Evolutionary conservation across 345 rosid species (phyloP).

Genomic region (Turritis glabra): DNA sequence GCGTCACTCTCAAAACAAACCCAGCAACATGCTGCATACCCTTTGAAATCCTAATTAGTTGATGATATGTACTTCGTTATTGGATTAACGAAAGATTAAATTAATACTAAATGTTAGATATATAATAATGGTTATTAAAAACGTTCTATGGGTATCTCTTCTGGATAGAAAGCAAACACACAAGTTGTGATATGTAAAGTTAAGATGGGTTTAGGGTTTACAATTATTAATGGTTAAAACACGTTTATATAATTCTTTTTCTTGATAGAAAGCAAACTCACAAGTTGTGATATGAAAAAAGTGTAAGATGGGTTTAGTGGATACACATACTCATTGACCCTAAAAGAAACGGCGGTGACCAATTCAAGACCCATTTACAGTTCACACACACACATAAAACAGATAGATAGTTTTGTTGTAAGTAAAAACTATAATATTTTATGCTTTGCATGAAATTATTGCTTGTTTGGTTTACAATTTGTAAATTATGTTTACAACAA

Average conservation of each 20-base stretch:
- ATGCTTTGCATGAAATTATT: too few species aligned
- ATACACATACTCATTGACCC: constrained; percentile 19
- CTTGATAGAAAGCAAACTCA: not conserved
- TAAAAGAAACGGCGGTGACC: constrained; percentile 24
- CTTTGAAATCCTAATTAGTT: not conserved
- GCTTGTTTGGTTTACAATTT: too few species aligned
- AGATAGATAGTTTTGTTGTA: not conserved
- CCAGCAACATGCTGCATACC: constrained; percentile 7
- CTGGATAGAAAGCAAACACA: not conserved
- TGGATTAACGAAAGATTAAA: not conserved
- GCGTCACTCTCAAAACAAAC: constrained; percentile 9
- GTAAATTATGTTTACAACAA: too few species aligned
- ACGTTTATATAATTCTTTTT: not conserved
- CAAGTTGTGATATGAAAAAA: constrained; percentile 24
- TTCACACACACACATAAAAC: not conserved
- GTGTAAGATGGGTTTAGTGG: constrained; percentile 24
- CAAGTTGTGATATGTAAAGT: constrained; percentile 22
- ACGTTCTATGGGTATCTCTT: not conserved
- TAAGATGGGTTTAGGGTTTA: not conserved
- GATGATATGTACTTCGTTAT: not conserved
- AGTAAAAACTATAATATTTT: too few species aligned
- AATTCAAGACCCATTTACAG: constrained; percentile 21
- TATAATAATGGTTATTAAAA: not conserved
- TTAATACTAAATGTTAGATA: not conserved
- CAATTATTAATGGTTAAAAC: not conserved